Conservation (phyloP, 805 yeast genomes). For the Yarrowia sp. region DNA sequence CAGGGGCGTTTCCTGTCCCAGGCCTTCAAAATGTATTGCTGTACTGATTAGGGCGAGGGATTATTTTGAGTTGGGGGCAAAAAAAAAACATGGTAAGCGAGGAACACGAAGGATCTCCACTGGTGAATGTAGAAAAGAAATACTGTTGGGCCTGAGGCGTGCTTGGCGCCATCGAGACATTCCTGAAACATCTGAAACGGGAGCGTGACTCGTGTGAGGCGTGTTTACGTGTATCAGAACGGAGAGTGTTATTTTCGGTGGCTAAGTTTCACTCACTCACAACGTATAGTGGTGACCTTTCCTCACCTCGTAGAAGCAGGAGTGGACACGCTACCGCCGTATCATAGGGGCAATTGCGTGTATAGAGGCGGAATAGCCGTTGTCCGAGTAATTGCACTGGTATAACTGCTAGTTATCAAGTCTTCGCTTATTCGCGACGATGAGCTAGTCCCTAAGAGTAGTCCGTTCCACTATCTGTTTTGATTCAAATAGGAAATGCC, state of each 20-base stretch:
- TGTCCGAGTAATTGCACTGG: constrained; percentile 4
- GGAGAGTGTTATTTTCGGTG: too few species aligned
- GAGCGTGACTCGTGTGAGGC: neutral
- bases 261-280: too few species aligned
- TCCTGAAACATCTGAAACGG: constrained; percentile 5
- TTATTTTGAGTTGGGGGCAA: neutral
- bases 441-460: too few species aligned
- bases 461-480: neutral
- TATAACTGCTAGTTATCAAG: neutral
- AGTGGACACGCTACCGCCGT: constrained; percentile 5
- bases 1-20: constrained; percentile 9
- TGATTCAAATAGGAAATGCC: constrained; percentile 24
- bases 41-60: constrained; percentile 34
- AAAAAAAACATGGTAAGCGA: neutral
- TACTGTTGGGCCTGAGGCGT: neutral
- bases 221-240: constrained; percentile 11
- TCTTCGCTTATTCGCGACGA: neutral
- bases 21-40: neutral
- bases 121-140: neutral
- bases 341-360: neutral
- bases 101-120: neutral
- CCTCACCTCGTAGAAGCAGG: constrained; percentile 7
- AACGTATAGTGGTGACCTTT: too few species aligned
- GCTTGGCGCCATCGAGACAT: constrained; percentile 6
- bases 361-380: too few species aligned